Base-by-base conservation (phyloP, 768 basidiomycete genomes). In the Boletus rufocinnamomeus region DNA sequence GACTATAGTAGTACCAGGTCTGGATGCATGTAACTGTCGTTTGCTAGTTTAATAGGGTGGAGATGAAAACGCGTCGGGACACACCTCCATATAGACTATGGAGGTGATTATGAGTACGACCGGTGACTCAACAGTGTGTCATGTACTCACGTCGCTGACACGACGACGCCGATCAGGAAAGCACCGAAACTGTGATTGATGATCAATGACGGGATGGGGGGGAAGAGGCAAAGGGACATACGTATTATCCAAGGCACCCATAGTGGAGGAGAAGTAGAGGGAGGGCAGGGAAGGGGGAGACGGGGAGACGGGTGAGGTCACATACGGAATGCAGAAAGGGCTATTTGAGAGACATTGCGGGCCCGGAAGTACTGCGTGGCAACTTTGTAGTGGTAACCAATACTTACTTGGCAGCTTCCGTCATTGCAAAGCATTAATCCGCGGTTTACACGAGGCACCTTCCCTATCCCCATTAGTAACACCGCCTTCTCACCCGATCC, bases 1-100 rank as follows among this genome's bases (percentile, higher is more conserved):
- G 78, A 19, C 71, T 74, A 53, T 72, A 85, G 66, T 85, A 86
- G 62, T 80, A 85, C 76, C 77, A 84, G 2, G 80, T 76, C 67
- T 86, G 85, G 16, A 86, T 75, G 56, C 76, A 74, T 16, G 84
- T 84, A 23, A 86, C 85, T 86, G 45, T 40, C 0, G 41, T 8
- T 47, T 37, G 32, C 11, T 13, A 30, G 43, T 16, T 70, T 59
- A 34, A 63, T 37, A 21, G n/a, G 21, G n/a, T 5, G 41, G 38
- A 46, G 34, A 58, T 51, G 46, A 49, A 63, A 35, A 38, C 19
- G 27, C 3, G 16, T 35, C 37, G 19, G 7, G 25, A 64, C 73
- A 1, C 49, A 83, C 84, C 79, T 73, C 83, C 84, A 58, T 82
- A 79, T 27, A 85, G 69, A 6, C 84, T 85, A 35, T 34, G 17